Conservation (phyloP, 345 rosid genomes). For the Cardamine resedifolia region DNA sequence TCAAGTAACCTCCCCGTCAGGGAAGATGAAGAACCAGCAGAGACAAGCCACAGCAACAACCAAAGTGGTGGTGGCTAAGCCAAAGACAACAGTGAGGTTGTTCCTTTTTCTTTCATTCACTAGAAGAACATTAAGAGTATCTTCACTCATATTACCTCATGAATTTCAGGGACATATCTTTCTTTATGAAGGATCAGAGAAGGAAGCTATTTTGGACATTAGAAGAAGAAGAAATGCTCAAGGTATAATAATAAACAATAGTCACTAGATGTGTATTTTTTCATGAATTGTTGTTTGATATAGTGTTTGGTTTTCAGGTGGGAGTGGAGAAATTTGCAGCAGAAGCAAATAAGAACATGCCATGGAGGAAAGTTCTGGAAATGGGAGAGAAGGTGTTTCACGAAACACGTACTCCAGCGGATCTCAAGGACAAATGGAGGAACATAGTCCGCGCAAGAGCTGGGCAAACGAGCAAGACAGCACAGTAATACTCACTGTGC, state of each 20-base stretch:
- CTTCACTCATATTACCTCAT: conserved; percentile 4
- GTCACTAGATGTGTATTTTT: not conserved
- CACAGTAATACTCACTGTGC: not conserved
- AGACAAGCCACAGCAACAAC: not conserved
- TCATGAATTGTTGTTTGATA: not conserved
- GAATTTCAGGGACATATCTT: conserved; percentile 23
- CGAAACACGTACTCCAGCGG: conserved; percentile 55
- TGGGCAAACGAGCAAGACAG: not conserved
- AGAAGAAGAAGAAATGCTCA: conserved; percentile 39
- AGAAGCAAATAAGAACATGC: conserved; percentile 54
- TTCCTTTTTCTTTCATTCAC: conserved; percentile 6
- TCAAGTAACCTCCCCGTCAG: conserved; percentile 16
- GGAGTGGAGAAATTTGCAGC: conserved; percentile 55
- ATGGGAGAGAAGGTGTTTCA: conserved; percentile 64
- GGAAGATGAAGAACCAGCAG: conserved; percentile 10
- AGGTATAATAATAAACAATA: conserved; percentile 26
- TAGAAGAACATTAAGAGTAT: conserved; percentile 6
- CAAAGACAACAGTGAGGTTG: conserved; percentile 20
- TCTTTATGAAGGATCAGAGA: conserved; percentile 12
- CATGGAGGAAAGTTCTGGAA: conserved; percentile 80
- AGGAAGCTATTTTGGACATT: conserved; percentile 28
- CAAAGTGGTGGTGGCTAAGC: not conserved
- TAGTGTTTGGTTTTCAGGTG: conserved; percentile 45
- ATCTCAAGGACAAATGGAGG: conserved; percentile 88
- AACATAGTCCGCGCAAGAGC: conserved; percentile 34